Evolutionary conservation across 176 grass and related monocot genomes (phyloP).

Genomic region (Puya raimondii): DNA sequence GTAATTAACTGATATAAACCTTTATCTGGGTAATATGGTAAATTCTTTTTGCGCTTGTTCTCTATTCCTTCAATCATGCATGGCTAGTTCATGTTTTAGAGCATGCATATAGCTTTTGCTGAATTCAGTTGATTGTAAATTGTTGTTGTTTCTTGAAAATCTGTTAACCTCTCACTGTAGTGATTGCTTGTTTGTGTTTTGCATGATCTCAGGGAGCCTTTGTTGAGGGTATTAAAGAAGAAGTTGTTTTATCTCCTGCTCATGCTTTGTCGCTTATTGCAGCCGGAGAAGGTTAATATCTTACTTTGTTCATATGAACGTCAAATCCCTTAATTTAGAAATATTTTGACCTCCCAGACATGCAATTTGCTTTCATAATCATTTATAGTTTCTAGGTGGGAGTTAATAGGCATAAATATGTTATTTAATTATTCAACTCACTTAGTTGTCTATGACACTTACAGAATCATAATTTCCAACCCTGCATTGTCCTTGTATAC

Average conservation of each 20-base stretch:
- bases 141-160: not conserved
- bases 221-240: slow-evolving; percentile 99
- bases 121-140: not conserved
- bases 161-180: not conserved
- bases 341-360: not conserved
- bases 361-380: too few relatives aligned
- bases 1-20: too few relatives aligned
- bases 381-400: too few relatives aligned
- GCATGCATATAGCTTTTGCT: too few relatives aligned
- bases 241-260: slow-evolving; percentile 97
- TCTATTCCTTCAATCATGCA: slow-evolving; percentile 1
- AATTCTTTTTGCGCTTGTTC: too few relatives aligned
- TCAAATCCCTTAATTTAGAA: not conserved
- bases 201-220: slow-evolving; percentile 70
- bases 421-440: too few relatives aligned
- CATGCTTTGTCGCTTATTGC: slow-evolving; percentile 98
- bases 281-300: slow-evolving; percentile 79
- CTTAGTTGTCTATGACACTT: too few relatives aligned
- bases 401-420: too few relatives aligned
- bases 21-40: too few relatives aligned
- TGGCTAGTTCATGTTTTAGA: not conserved
- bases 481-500: too few relatives aligned
- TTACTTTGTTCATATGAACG: not conserved
- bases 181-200: slow-evolving; percentile 13
- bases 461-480: too few relatives aligned